Conservation (phyloP, 2,329 filamentous ascomycete species). For the Gnomoniopsis sp. region DNA sequence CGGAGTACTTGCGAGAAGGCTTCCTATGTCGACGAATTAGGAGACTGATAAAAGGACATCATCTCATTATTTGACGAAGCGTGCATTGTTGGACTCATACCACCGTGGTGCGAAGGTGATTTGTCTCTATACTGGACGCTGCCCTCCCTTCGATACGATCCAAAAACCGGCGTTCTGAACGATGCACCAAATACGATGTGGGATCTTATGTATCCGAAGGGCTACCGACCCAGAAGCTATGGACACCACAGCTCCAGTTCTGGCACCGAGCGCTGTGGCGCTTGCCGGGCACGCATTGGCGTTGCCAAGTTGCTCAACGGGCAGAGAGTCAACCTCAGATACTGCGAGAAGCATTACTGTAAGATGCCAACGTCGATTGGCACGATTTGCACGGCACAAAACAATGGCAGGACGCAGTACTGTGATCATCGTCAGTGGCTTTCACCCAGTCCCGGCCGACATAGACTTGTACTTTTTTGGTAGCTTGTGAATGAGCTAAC, state of each 20-base stretch:
- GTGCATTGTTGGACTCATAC: too few species aligned
- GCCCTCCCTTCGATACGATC: too few species aligned
- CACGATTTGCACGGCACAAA: conserved; percentile 9
- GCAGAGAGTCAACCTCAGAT: conserved; percentile 5
- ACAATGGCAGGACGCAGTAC: conserved; percentile 12
- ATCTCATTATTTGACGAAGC: too few species aligned
- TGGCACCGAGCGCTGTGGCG: conserved; percentile 6
- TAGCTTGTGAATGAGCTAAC: too few species aligned
- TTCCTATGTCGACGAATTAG: too few species aligned
- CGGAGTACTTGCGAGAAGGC: neutral
- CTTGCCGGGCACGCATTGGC: conserved; percentile 8
- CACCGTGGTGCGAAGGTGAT: neutral
- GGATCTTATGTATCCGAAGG: conserved; percentile 15
- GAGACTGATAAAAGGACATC: too few species aligned
- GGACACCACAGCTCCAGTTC: neutral
- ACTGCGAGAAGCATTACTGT: conserved; percentile 17
- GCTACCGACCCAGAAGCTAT: neutral
- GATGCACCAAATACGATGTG: conserved; percentile 11
- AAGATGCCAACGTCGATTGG: neutral
- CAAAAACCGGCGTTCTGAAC: too few species aligned
- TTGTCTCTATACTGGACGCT: too few species aligned
- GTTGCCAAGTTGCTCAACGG: conserved; percentile 3
- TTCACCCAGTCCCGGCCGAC: too few species aligned
- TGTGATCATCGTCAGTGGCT: conserved; percentile 13
- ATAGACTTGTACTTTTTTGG: too few species aligned